Base-by-base conservation (phyloP, 768 basidiomycete genomes). In the Russula earlei region DNA sequence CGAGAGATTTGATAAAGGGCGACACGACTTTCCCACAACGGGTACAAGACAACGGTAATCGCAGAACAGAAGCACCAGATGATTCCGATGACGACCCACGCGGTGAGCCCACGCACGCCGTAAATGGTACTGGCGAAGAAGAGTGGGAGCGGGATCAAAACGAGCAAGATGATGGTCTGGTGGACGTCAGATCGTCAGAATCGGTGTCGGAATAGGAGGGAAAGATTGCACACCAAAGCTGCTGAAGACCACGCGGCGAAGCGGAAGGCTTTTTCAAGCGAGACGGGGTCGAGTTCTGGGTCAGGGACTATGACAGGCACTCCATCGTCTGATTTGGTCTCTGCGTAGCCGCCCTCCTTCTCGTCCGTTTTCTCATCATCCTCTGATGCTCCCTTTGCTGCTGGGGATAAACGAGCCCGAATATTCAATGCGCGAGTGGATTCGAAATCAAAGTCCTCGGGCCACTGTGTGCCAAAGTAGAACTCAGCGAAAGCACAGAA, bases 51-150 rank as follows among this genome's bases (percentile, higher is more conserved):
- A 41, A 91, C 88, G 7, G 80, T 72, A 57, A 85, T 75, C 4
- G 82, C 74, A 1, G 89, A 91, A 49, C 76, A 72, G 70, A 94
- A 93, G 20, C 84, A 74, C 92, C 92, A 96, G 34, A 84, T 72
- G 56, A 96, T 84, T 2, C 87, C 85, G 54, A 94, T 72, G 41
- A 79, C 70, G 8, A 95, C 85, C 91, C 91, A 96, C 0, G 79
- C 85, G 0, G 81, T 78, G 55, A 91, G 75, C 5, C 86, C 87
- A 10, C 69, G 62, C 38, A 78, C 74, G 22, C 78, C 76, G 58
- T 81, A 92, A 22, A 92, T 71, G 29, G 87, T 85, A 40, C 78
- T 77, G 0, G 89, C 83, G 67, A 87, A 88, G 75, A 95, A 95
- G 8, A 94, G 74, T 2, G 91, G 91, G 1, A 96, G 69, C 0